These are phyloP conservation scores for Helminthosporium solani DNA, from an alignment of 2,329 filamentous ascomycete species.

Conservation along the genomic window DNA sequence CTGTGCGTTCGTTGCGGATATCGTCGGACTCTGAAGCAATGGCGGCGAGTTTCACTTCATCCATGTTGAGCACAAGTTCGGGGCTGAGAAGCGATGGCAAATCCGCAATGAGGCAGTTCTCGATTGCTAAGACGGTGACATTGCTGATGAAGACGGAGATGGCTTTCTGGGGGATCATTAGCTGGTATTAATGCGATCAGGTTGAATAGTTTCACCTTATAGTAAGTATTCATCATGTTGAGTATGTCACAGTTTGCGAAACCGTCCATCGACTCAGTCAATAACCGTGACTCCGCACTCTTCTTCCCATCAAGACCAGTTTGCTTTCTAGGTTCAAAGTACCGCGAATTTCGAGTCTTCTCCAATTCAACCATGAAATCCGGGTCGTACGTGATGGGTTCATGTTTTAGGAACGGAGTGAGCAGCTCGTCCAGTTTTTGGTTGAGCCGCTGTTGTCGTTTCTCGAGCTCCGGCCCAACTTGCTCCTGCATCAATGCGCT, in stretches of 20 bases:
- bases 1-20: constrained; percentile 12
- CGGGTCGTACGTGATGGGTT: constrained; percentile 27
- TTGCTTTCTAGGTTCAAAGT: constrained; percentile 1
- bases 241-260: constrained; percentile 29
- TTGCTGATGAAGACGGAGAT: constrained; percentile 31
- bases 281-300: constrained; percentile 7
- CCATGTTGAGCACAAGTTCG: constrained; percentile 17
- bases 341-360: constrained; percentile 14
- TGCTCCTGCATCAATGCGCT: constrained; percentile 18
- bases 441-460: constrained; percentile 10
- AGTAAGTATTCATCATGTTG: constrained; percentile 28
- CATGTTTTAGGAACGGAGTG: constrained; percentile 17
- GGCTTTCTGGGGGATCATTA: constrained; percentile 14
- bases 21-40: constrained; percentile 32
- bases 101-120: constrained; percentile 25
- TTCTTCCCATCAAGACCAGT: background rate
- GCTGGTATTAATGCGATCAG: background rate
- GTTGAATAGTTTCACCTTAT: constrained; percentile 16
- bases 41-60: constrained; percentile 18
- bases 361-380: constrained; percentile 19
- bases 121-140: constrained; percentile 26
- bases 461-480: constrained; percentile 20
- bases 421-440: constrained; percentile 27
- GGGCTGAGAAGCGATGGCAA: constrained; percentile 24
- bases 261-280: constrained; percentile 23